Conservation (phyloP, 176 grass and related monocot genomes). For the Zoysia japonica region DNA sequence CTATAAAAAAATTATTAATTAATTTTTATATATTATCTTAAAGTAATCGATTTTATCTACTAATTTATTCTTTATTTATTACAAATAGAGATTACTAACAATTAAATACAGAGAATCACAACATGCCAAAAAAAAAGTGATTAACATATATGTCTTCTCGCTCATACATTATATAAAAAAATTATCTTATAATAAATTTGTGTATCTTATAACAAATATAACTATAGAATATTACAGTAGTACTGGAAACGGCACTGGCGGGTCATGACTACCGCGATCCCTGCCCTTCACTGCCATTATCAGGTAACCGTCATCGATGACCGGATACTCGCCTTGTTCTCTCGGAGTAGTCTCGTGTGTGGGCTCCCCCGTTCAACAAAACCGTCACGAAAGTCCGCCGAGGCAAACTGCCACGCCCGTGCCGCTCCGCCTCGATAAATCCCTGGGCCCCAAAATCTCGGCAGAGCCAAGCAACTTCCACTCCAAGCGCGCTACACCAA, state of each 20-base stretch:
- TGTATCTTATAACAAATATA: too few relatives aligned
- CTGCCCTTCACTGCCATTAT: not conserved
- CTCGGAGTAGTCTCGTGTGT: not conserved
- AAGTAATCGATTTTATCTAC: too few relatives aligned
- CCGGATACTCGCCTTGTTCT: not conserved
- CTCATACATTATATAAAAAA: too few relatives aligned
- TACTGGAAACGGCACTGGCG: not conserved
- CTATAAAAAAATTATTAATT: too few relatives aligned
- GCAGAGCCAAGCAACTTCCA: constrained; percentile 33
- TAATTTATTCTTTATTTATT: too few relatives aligned
- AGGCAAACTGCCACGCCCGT: constrained; percentile 42
- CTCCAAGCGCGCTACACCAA: not conserved
- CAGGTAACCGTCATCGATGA: constrained; percentile 9
- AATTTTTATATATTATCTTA: too few relatives aligned
- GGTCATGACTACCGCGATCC: not conserved
- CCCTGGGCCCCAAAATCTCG: not conserved
- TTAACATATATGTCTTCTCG: too few relatives aligned
- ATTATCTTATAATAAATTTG: too few relatives aligned
- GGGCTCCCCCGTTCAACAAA: constrained; percentile 28
- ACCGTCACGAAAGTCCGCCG: constrained; percentile 38
- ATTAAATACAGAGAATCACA: too few relatives aligned
- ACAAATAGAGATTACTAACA: too few relatives aligned
- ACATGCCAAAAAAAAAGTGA: too few relatives aligned
- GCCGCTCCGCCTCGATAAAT: constrained; percentile 29
- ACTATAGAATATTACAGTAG: not conserved